Base-by-base conservation (phyloP, 306 rosid genomes). In the Vigna mungo region DNA sequence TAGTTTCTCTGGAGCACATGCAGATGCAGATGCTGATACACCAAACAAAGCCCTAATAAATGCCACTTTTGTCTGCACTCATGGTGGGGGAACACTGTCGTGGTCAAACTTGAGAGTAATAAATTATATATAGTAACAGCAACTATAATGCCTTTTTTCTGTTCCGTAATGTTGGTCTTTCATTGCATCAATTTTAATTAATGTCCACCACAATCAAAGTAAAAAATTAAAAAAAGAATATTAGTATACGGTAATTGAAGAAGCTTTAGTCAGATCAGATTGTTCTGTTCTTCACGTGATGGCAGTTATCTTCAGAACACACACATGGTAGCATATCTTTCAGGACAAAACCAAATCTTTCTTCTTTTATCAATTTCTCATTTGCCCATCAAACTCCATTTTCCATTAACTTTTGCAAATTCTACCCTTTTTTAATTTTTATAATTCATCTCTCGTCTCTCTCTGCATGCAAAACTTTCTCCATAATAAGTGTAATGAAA, bases 261-360 rank as follows among this genome's bases (percentile, higher is more conserved):
- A 61, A 4, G 61, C n/a, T 47, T 65, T 72, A 15, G 61, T 53
- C 63, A 78, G 59, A n/a, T 82, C 63, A 78, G 59, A n/a, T 82
- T 18, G 36, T 56, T 68, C 27, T 47, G 68, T 47, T 78, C 65
- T 58, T 39, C 87, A 85, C 87, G 75, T 79, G 88, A 64, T 64
- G 32, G 70, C 70, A 64, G 70, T 5, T 48, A 79, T 44, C 13
- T 74, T 64, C 83, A 69, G 85, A 43, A 39, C 61, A 62, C 63
- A 78, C 79, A 78, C 81, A 78, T 81, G 85, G 74, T 47, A 69
- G 75, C 76, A 72, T 37, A 85, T 81, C 83, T 71, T 39, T 1
- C 70, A 81, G 83, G 84, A 85, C 85, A 74, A 69, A 72, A 48
- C 17, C 15, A 56, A 68, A 81, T 81, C 83, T 85, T 37, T 59